These are phyloP conservation scores for Mycosphaerelloides madeirae DNA, from an alignment of 2,329 filamentous ascomycete genomes.

Conservation along the genomic window DNA sequence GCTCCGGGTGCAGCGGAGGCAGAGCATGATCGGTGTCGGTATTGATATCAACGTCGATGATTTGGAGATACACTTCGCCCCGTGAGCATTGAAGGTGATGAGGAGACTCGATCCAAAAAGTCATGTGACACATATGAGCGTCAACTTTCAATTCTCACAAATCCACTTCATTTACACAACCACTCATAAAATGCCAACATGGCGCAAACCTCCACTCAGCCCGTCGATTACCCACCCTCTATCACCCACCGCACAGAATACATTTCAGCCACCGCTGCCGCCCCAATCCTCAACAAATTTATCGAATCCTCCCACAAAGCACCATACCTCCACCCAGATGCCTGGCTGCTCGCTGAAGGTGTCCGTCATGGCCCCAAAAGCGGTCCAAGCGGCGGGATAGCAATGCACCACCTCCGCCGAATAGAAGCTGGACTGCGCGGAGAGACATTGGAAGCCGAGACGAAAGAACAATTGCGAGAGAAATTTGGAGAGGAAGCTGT, in stretches of 20 bases:
- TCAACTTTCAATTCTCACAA: too few relatives aligned
- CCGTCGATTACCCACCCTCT: neutral
- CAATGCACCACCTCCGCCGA: constrained; percentile 50
- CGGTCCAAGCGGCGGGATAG: constrained; percentile 44
- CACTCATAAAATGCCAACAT: neutral
- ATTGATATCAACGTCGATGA: too few relatives aligned
- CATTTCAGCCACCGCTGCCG: constrained; percentile 5
- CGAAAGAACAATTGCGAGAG: constrained; percentile 30
- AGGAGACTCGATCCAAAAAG: too few relatives aligned
- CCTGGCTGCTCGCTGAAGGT: constrained; percentile 40
- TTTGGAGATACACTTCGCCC: too few relatives aligned
- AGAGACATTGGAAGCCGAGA: constrained; percentile 45
- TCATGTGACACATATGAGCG: too few relatives aligned
- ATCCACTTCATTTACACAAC: too few relatives aligned
- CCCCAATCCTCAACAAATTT: constrained; percentile 35
- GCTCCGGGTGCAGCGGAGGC: too few relatives aligned
- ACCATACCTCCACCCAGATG: constrained; percentile 48
- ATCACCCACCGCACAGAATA: neutral
- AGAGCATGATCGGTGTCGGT: too few relatives aligned
- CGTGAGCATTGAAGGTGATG: too few relatives aligned
- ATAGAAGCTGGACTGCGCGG: constrained; percentile 51
- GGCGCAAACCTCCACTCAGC: neutral
- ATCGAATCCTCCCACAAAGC: constrained; percentile 36
- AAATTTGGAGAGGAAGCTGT: constrained; percentile 35
- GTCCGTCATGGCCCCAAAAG: constrained; percentile 40